Percentiles rank a stretch among this genome's conserved stretches.
Conservation (phyloP, 176 grass and related monocot species). For the Cenchrus americanus region DNA sequence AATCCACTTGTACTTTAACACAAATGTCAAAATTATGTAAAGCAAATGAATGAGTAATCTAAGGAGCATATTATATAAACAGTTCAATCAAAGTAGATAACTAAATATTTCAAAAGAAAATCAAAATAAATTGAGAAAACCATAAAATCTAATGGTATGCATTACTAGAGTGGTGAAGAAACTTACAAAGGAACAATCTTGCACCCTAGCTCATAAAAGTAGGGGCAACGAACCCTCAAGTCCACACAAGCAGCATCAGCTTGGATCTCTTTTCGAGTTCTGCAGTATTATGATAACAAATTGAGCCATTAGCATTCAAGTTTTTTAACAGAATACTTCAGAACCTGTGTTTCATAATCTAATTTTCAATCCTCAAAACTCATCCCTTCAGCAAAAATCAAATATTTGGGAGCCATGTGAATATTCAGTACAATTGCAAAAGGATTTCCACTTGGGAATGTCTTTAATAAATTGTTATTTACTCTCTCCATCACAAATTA, state of each 20-base stretch:
- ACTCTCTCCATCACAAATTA: too few species aligned
- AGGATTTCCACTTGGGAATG: background rate
- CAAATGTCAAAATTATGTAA: background rate
- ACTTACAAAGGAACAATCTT: conserved; percentile 90
- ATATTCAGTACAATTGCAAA: background rate
- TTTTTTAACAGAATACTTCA: background rate
- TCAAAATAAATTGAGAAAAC: background rate
- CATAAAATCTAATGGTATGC: background rate
- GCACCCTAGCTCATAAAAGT: conserved; percentile 93
- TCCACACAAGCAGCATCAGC: conserved; percentile 97
- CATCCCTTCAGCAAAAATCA: background rate
- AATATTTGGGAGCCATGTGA: background rate
- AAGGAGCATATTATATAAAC: background rate
- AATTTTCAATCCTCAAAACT: background rate
- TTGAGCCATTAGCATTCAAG: background rate
- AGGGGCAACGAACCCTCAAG: conserved; percentile 71
- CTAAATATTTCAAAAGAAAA: background rate
- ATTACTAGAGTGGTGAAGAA: background rate
- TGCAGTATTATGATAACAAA: conserved; percentile 43
- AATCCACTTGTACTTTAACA: background rate
- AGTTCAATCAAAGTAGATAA: background rate
- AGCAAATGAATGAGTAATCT: background rate
- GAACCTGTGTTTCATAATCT: background rate
- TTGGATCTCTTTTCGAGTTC: conserved; percentile 88
- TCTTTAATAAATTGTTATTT: background rate